Evolutionary conservation across 192 early-diverging fungal species (phyloP), one percentile per base, ranked within the genome.

Genomic region (Backusella mclennaniae): DNA sequence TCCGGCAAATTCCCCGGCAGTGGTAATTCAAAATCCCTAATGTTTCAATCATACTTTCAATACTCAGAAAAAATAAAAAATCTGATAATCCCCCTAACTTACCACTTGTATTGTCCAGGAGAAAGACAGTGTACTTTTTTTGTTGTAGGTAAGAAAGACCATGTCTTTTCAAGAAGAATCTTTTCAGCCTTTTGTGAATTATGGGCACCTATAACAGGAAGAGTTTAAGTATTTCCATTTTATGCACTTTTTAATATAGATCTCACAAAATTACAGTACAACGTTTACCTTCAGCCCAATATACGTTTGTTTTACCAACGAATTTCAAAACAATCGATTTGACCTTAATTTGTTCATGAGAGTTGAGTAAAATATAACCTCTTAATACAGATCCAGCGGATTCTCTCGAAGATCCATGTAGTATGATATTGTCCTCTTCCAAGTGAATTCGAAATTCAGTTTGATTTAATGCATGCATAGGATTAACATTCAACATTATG

Each of bases 1-100:
- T 90, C 90, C 11, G 91, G 91, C 67, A 89, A 83, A 73, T 89
- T 75, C 4, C 91, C 91, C 5, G 87, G 84, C 6, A 92, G n/a
- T 15, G 84, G 73, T 31, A 90, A 26, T 72, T 91, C 90, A 74
- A 92, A 91, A 52, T 76, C 69, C 73, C 78, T 79, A 29, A 31
- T 29, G 26, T 63, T 63, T 12, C 63, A 66, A 66, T 41, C 6
- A 29, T 11, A 33, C 41, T 35, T 2, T 33, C 8, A 36, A 17
- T 56, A 36, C 21, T 35, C 68, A 11, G 35, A 23, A 39, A 35
- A 39, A 23, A 31, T 1, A 31, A 11, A n/a, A 35, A 35, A 66
- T 35, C 38, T 41, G 35, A 67, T 26, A 35, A 9, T 1, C n/a
- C 6, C 4, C 4, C 46, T 33, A 3, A 46, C 56, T 70, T 74